Evolutionary conservation across 139 green algal species (phyloP), one percentile per base, ranked within the genome.

Genomic region (Chlorella vulgaris): DNA sequence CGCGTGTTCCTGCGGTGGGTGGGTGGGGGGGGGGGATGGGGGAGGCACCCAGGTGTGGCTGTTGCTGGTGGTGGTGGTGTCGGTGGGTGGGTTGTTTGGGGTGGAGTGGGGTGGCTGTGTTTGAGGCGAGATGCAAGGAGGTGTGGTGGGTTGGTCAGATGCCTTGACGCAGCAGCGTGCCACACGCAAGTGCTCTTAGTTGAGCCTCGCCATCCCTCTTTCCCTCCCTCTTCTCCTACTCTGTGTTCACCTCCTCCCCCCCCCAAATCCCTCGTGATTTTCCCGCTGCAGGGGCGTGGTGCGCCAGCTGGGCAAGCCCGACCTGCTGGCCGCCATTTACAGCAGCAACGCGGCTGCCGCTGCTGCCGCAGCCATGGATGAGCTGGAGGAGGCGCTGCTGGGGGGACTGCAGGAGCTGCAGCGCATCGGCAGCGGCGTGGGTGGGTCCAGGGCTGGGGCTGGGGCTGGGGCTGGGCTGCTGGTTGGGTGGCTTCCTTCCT

Each of bases 1-100:
- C 88, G 96, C 26, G 84, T 98, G 7, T 98, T 96, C 76, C 83
- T 97, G 31, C 87, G 95, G 79, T 74, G 39, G 29, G 73, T 2
- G 36, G 22, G 63, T 35, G 35, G 63, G 18, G n/a, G n/a, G n/a
- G n/a, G n/a, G n/a, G n/a, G n/a, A n/a, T n/a, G n/a, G n/a, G n/a
- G n/a, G n/a, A n/a, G n/a, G n/a, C n/a, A n/a, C n/a, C n/a, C n/a
- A n/a, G n/a, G n/a, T n/a, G n/a, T n/a, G n/a, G n/a, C n/a, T n/a
- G n/a, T n/a, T n/a, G n/a, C n/a, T n/a, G n/a, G n/a, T n/a, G n/a
- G n/a, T n/a, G n/a, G n/a, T n/a, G n/a, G n/a, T n/a, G n/a, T n/a
- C n/a, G 47, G 47, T 58, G 47, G 47, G 47, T 15, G 15, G 47
- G 47, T 58, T 58, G 47, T 58, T 10, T n/a, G n/a, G n/a, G n/a